A percentile compares a stretch with the other conserved stretches of the same genome.
Evolutionary conservation across 2,329 filamentous ascomycete species (phyloP).

Genomic region (Helminthosporium solani): DNA sequence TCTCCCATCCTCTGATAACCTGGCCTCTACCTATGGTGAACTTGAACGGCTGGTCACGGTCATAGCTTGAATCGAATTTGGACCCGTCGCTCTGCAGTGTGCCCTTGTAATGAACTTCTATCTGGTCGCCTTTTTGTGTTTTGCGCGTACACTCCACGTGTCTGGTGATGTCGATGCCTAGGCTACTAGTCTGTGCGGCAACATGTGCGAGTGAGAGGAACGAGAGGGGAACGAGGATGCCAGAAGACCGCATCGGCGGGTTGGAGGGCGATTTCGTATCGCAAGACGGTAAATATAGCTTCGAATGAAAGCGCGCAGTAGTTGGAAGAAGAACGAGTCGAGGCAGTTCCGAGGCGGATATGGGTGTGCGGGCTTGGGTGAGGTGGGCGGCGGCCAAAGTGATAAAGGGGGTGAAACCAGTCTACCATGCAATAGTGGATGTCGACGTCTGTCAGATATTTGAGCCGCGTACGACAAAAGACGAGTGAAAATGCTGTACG

Average conservation of each 20-base stretch:
- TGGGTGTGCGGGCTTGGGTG: background rate
- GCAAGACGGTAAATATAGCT: background rate
- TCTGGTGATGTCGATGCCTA: slow-evolving; percentile 47
- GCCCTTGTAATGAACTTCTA: slow-evolving; percentile 54
- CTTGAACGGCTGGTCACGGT: slow-evolving; percentile 70
- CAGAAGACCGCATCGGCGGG: slow-evolving; percentile 32
- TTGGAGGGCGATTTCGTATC: slow-evolving; percentile 2
- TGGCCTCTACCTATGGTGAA: slow-evolving; percentile 79
- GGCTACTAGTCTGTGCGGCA: slow-evolving; percentile 21
- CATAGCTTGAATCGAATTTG: slow-evolving; percentile 83
- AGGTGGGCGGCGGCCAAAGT: background rate
- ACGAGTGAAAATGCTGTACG: background rate
- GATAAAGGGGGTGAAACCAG: background rate
- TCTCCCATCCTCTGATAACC: slow-evolving; percentile 94
- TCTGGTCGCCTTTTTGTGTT: slow-evolving; percentile 48
- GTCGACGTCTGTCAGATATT: background rate
- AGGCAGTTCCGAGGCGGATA: background rate
- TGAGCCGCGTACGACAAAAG: background rate
- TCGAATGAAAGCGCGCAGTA: background rate
- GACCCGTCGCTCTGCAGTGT: slow-evolving; percentile 60
- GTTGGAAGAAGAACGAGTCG: background rate
- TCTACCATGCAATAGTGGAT: background rate
- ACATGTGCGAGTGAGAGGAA: slow-evolving; percentile 21
- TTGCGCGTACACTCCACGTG: slow-evolving; percentile 47
- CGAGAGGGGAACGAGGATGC: slow-evolving; percentile 22